Base-by-base conservation (phyloP, 176 grass and related monocot species). In the Cymbopogon citratus region DNA sequence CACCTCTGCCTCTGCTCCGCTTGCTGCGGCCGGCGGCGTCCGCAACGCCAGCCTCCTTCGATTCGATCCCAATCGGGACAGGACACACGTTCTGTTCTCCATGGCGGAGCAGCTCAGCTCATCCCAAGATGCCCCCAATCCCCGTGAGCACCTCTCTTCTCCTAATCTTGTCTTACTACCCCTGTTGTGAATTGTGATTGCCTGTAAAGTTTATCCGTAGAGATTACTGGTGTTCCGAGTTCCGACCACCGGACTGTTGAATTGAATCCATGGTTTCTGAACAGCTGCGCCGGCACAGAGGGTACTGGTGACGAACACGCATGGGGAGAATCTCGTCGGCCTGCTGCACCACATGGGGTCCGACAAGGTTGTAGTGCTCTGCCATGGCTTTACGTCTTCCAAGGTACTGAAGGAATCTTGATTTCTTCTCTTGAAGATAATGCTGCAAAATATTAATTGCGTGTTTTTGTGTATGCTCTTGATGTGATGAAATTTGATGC, bases 291-390 rank as follows among this genome's bases (percentile, higher is more conserved):
- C 79, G 34, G 80, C 85, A 70, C 81, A 85, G 60, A 91, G 71
- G 72, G 27, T 94, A 56, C 41, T 85, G 75, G 75, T 94, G 69
- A 70, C 63, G 78, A 98, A 98, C 79, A 91, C 66, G 27, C 86
- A 91, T 43, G 92, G 92, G 59, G 92, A 98, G 80, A 98, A 84
- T 35, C 90, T 97, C 72, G 87, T 85, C 41, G 94, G 91, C 3
- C 5, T 94, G 52, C 80, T 97, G 48, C 89, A 97, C 63, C 75
- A 91, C 29, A 90, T 65, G 65, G 91, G 91, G 31, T 88, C 82
- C 6, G 91, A 82, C 67, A 89, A 85, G 79, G 84, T 97, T 79
- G 92, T 94, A 19, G 86, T 98, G 82, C 39, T 94, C 64, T 93
- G 88, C 75, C 92, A 98, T 84, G 95, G 95, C 5, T 98, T 98